phyloP scores from a whole-genome alignment of 2,329 filamentous ascomycete species.

The Epichloe typhina region DNA sequence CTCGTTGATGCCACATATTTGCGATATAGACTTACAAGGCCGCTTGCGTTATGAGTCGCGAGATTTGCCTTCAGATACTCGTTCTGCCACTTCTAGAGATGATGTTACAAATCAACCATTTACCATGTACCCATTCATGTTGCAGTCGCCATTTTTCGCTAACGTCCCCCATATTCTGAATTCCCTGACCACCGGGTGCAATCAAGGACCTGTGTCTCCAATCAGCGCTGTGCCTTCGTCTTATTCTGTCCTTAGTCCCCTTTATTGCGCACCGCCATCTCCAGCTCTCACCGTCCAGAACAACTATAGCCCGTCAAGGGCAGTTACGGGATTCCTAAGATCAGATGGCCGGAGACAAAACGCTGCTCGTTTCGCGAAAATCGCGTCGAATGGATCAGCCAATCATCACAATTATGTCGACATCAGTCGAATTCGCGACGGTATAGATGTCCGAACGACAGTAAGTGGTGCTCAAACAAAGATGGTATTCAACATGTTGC shows the following conservation, averaged over 20 bases:
- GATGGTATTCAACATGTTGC: neutral
- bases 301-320: slow-evolving; percentile 28
- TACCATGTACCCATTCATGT: slow-evolving; percentile 21
- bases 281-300: slow-evolving; percentile 22
- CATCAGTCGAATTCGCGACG: slow-evolving; percentile 44
- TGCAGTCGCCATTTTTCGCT: slow-evolving; percentile 16
- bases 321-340: slow-evolving; percentile 20
- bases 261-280: slow-evolving; percentile 20
- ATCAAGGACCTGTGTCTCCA: slow-evolving; percentile 11
- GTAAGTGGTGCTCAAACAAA: slow-evolving; percentile 31
- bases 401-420: slow-evolving; percentile 51
- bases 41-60: slow-evolving; percentile 5
- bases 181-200: slow-evolving; percentile 8
- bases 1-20: slow-evolving; percentile 5
- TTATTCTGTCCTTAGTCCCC: slow-evolving; percentile 16
- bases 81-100: slow-evolving; percentile 5
- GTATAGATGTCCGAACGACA: slow-evolving; percentile 62
- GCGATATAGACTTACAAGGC: neutral
- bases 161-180: slow-evolving; percentile 18
- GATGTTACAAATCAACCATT: slow-evolving; percentile 14
- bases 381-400: slow-evolving; percentile 32
- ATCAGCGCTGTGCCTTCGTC: slow-evolving; percentile 18
- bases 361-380: slow-evolving; percentile 31
- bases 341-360: slow-evolving; percentile 34
- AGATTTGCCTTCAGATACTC: slow-evolving; percentile 2